Evolutionary conservation across 129 eudicot species (phyloP).

Genomic region (Mikania micrantha): DNA sequence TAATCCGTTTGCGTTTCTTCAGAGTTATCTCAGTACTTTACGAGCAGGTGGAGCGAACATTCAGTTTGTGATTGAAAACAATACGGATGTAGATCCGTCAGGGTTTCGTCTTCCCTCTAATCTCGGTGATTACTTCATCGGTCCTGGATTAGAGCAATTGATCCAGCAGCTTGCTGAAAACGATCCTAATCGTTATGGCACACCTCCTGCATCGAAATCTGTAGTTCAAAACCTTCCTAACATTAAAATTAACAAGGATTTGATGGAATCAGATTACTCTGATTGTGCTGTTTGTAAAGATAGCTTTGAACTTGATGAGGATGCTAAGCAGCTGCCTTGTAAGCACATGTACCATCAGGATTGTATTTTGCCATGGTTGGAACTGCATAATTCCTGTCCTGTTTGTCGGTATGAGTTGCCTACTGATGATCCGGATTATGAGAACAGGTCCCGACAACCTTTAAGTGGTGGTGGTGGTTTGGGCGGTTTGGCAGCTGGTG

Average conservation of each 20-base stretch:
- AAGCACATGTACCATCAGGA: conserved; percentile 71
- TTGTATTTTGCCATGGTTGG: conserved; percentile 80
- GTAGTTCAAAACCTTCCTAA: conserved; percentile 56
- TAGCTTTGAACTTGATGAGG: conserved; percentile 52
- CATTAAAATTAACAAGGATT: conserved; percentile 40
- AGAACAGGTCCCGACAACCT: conserved; percentile 35
- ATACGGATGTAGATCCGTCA: conserved; percentile 10
- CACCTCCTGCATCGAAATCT: conserved; percentile 78
- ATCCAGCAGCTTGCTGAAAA: conserved; percentile 91
- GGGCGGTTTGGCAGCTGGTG: conserved; percentile 4
- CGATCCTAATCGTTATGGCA: conserved; percentile 79
- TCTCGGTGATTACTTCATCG: conserved; percentile 72
- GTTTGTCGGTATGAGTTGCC: conserved; percentile 86
- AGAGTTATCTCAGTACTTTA: conserved; percentile 43
- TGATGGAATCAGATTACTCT: conserved; percentile 55
- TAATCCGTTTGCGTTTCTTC: conserved; percentile 61
- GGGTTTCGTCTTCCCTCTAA: conserved; percentile 45
- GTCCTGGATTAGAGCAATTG: conserved; percentile 81
- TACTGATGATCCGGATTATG: conserved; percentile 82
- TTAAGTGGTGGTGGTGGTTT: conserved; percentile 13
- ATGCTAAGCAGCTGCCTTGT: conserved; percentile 68
- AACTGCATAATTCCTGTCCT: conserved; percentile 78
- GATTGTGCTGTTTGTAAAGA: conserved; percentile 88
- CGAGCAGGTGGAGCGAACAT: conserved; percentile 68
- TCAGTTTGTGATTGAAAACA: conserved; percentile 65